These are phyloP conservation scores for Aureobasidium sp. DNA, from an alignment of 2,329 filamentous ascomycete genomes.

Conservation along the genomic window DNA sequence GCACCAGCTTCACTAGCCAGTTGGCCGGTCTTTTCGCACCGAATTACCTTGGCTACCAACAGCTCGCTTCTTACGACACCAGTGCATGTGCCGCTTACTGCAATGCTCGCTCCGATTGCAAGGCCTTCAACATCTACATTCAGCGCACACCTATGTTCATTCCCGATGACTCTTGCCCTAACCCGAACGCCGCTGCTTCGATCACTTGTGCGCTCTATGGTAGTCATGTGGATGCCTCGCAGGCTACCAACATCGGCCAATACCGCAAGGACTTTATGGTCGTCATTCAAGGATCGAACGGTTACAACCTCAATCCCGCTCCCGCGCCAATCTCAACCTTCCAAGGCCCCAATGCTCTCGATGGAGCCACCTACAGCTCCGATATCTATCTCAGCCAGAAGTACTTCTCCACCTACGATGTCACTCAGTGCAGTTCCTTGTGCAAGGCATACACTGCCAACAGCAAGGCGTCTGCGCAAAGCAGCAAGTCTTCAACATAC, in stretches of 20 bases:
- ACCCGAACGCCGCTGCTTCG: constrained; percentile 4
- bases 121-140: constrained; percentile 18
- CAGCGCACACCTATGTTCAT: constrained; percentile 15
- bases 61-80: constrained; percentile 13
- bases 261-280: constrained; percentile 21
- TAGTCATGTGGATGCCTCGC: constrained; percentile 8
- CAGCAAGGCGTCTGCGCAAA: background rate
- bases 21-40: constrained; percentile 8
- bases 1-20: constrained; percentile 12
- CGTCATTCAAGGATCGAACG: constrained; percentile 19
- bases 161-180: constrained; percentile 15
- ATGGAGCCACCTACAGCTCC: constrained; percentile 5
- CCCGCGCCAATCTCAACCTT: constrained; percentile 12
- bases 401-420: constrained; percentile 11
- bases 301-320: constrained; percentile 13
- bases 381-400: constrained; percentile 2
- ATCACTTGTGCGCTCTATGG: constrained; percentile 15
- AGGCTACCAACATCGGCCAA: constrained; percentile 22
- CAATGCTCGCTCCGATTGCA: constrained; percentile 15
- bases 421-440: constrained; percentile 5
- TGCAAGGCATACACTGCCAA: constrained; percentile 9
- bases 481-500: constrained; percentile 8
- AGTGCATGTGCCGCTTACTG: constrained; percentile 15
- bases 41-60: constrained; percentile 15
- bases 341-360: constrained; percentile 11